Percentiles rank a stretch among this genome's conserved stretches.
Conservation (phyloP, 129 eudicot genomes). For the Chrysanthemum makinoi region DNA sequence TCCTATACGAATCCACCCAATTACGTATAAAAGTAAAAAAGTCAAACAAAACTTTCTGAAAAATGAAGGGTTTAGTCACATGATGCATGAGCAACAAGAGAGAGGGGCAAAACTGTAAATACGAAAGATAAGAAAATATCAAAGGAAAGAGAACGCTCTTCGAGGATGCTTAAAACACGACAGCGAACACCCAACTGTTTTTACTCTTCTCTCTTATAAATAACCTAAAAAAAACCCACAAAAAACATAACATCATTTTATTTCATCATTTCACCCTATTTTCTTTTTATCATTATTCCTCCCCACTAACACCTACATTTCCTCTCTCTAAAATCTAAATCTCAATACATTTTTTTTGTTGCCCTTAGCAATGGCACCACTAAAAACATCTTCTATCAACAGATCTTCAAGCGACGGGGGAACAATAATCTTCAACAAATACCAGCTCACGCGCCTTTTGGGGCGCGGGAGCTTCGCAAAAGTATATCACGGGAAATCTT, state of each 20-base stretch:
- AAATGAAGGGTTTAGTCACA: neutral
- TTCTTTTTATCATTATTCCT: too few relatives aligned
- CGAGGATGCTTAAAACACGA: slow-evolving; percentile 26
- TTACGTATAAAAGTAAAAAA: neutral
- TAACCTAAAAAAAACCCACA: neutral
- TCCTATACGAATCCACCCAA: neutral
- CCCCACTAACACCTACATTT: neutral
- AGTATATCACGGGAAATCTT: slow-evolving; percentile 50
- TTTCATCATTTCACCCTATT: too few relatives aligned
- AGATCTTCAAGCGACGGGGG: slow-evolving; percentile 55
- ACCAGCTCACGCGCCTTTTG: slow-evolving; percentile 59
- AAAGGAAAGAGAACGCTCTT: slow-evolving; percentile 14
- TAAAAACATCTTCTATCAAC: slow-evolving; percentile 22
- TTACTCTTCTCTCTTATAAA: neutral
- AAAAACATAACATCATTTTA: too few relatives aligned
- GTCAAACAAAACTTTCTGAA: neutral
- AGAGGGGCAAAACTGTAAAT: slow-evolving; percentile 7
- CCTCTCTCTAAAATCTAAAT: neutral
- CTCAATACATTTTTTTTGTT: neutral
- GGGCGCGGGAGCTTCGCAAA: slow-evolving; percentile 89
- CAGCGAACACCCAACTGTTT: slow-evolving; percentile 36
- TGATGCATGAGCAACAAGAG: neutral
- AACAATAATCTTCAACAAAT: slow-evolving; percentile 51
- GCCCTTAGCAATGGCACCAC: slow-evolving; percentile 8
- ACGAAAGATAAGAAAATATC: slow-evolving; percentile 9